Base-by-base conservation (phyloP, 306 rosid species). In the Ormosia semicastrata region DNA sequence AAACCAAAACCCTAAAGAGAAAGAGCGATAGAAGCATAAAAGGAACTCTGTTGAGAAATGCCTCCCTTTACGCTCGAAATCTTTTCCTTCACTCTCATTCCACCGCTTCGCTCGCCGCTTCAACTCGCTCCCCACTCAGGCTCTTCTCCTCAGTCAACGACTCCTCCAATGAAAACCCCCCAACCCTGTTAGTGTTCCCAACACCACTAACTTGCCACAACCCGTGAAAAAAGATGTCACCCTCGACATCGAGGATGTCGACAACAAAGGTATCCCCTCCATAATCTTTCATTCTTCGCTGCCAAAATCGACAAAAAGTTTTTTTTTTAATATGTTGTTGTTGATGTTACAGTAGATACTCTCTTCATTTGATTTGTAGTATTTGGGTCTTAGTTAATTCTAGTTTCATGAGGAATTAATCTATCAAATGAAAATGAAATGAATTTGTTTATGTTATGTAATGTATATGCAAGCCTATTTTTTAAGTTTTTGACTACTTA, bases 141-240 rank as follows among this genome's bases (percentile, higher is more conserved):
- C 77, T 92, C 80, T 92, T 68, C 92, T 90, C 89, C 24, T 88
- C 91, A n/a, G n/a, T n/a, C n/a, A n/a, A n/a, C n/a, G n/a, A n/a
- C n/a, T n/a, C n/a, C n/a, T n/a, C n/a, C n/a, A n/a, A n/a, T n/a
- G n/a, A n/a, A n/a, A n/a, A n/a, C n/a, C n/a, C 72, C 60, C 85
- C 10, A 74, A 58, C 3, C n/a, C n/a, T n/a, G n/a, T n/a, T n/a
- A 49, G 81, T 9, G 50, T 49, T 40, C 34, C 74, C 17, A 75
- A 75, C 9, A 8, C 76, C 24, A 15, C 81, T 3, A 66, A 49
- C 44, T 63, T 41, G 71, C 30, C 58, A 56, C 4, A 78, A 81
- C 17, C 73, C 80, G 32, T 36, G 17, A 76, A 81, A 80, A 67
- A 5, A 12, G 76, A 81, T 33, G 76, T 10, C n/a, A 6, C 88